Conservation (phyloP, 2,329 filamentous ascomycete species). For the Teratosphaeria viscida region DNA sequence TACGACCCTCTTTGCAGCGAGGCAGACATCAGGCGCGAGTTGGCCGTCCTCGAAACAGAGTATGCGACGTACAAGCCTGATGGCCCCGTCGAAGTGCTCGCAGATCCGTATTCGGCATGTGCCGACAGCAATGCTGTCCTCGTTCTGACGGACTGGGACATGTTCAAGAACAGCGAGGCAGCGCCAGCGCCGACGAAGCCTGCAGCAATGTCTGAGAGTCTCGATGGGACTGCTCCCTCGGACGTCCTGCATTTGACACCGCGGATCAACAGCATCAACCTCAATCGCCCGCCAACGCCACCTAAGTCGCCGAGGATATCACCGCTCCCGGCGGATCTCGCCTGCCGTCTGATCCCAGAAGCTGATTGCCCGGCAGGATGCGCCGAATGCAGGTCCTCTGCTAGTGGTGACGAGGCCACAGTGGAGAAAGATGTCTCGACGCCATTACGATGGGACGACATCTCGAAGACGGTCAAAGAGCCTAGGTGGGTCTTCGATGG, state of each 20-base stretch:
- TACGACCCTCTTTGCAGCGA: constrained; percentile 47
- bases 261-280: neutral
- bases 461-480: constrained; percentile 18
- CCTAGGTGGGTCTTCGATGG: constrained; percentile 25
- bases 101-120: constrained; percentile 21
- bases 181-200: neutral
- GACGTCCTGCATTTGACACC: constrained; percentile 2
- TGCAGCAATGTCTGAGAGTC: neutral
- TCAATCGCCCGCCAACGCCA: constrained; percentile 8
- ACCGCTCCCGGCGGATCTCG: constrained; percentile 1
- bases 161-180: constrained; percentile 16
- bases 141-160: constrained; percentile 23
- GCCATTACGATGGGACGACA: constrained; percentile 15
- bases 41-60: constrained; percentile 10
- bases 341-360: constrained; percentile 6
- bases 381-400: constrained; percentile 4
- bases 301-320: constrained; percentile 4
- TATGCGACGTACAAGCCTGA: constrained; percentile 11
- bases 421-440: constrained; percentile 4
- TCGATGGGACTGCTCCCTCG: constrained; percentile 6
- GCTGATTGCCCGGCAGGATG: constrained; percentile 6
- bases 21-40: constrained; percentile 20
- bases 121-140: constrained; percentile 20
- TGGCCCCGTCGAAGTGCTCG: constrained; percentile 16
- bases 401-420: neutral